phyloP scores from a whole-genome alignment of 129 eudicot species.

The Calendula officinalis region DNA sequence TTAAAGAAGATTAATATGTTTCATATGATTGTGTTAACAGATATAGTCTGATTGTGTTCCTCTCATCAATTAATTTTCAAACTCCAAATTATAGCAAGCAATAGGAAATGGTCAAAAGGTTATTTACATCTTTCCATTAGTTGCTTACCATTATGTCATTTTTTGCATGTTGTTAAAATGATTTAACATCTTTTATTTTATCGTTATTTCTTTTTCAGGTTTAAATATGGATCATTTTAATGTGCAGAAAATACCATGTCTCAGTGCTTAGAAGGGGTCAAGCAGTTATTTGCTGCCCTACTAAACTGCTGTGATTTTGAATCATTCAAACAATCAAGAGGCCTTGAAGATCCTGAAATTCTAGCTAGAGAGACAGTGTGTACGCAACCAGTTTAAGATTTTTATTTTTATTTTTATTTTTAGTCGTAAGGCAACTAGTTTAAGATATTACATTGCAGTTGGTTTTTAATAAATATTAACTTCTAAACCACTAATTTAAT shows the following conservation, averaged over 20 bases:
- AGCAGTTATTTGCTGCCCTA: conserved; percentile 73
- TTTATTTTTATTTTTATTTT: neutral
- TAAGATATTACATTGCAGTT: no score
- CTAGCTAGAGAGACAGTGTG: conserved; percentile 95
- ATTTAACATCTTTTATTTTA: conserved; percentile 4
- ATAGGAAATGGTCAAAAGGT: conserved; percentile 63
- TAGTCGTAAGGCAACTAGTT: neutral
- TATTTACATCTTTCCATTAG: conserved; percentile 11
- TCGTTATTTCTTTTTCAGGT: conserved; percentile 11
- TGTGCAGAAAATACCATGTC: conserved; percentile 64
- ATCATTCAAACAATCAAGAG: conserved; percentile 58
- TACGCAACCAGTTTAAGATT: conserved; percentile 36
- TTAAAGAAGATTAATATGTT: no score
- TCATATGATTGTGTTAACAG: neutral
- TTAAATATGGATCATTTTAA: conserved; percentile 70
- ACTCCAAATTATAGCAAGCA: conserved; percentile 15
- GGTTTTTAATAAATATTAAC: neutral
- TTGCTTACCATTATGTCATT: neutral
- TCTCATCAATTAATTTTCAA: conserved; percentile 19
- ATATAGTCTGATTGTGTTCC: conserved; percentile 7
- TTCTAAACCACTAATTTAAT: conserved; percentile 2
- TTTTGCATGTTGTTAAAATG: conserved; percentile 1
- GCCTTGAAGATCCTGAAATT: conserved; percentile 90
- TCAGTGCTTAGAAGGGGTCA: conserved; percentile 84
- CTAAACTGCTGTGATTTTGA: conserved; percentile 78